These are phyloP conservation scores for Chalciporus piperatus DNA, from an alignment of 768 basidiomycete genomes.

Conservation along the genomic window DNA sequence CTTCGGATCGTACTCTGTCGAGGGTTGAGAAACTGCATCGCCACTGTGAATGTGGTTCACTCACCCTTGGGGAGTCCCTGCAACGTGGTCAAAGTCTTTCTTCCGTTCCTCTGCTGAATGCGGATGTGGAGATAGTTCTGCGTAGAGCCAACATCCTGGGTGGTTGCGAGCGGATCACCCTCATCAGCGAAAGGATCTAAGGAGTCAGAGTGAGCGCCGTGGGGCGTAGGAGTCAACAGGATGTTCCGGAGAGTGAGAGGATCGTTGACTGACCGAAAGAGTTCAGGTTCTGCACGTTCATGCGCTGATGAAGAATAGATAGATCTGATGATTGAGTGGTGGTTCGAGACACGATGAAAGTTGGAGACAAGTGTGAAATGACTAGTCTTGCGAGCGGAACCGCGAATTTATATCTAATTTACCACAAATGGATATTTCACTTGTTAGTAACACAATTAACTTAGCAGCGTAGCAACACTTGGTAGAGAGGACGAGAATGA, in stretches of 20 bases:
- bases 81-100: conserved; percentile 96
- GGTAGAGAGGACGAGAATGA: neutral
- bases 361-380: conserved; percentile 16
- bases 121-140: conserved; percentile 91
- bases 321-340: conserved; percentile 47
- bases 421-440: conserved; percentile 4
- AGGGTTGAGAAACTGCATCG: conserved; percentile 14
- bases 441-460: too few species aligned
- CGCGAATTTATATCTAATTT: conserved; percentile 23
- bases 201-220: conserved; percentile 60
- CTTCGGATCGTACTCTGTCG: conserved; percentile 92
- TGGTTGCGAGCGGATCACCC: conserved; percentile 75
- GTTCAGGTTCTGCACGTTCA: conserved; percentile 93
- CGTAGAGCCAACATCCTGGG: conserved; percentile 75
- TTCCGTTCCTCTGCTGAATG: conserved; percentile 98
- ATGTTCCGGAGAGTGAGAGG: neutral
- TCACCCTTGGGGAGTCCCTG: conserved; percentile 90
- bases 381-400: conserved; percentile 10
- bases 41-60: conserved; percentile 22
- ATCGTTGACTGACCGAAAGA: conserved; percentile 56
- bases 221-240: conserved; percentile 11
- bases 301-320: conserved; percentile 61
- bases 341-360: conserved; percentile 35
- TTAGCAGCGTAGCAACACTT: too few species aligned
- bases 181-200: conserved; percentile 98